These are phyloP conservation scores for Tagetes patula DNA, from an alignment of 129 eudicot genomes.

Conservation along the genomic window DNA sequence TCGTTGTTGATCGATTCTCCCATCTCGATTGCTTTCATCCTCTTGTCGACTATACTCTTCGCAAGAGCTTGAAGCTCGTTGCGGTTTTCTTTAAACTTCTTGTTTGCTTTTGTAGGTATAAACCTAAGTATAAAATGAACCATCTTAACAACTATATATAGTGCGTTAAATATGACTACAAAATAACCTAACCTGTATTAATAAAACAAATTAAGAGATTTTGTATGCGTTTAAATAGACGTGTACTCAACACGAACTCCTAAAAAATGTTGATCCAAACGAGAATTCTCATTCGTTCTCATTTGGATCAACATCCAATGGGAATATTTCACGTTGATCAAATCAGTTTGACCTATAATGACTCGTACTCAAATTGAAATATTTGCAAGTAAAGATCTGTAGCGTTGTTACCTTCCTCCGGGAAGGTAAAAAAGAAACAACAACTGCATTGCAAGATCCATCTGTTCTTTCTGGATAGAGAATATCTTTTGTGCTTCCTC, in stretches of 20 bases:
- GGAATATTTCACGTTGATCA: too few relatives aligned
- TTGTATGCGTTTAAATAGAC: neutral
- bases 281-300: too few relatives aligned
- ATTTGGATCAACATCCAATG: too few relatives aligned
- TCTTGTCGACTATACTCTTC: constrained; percentile 15
- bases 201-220: neutral
- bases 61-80: constrained; percentile 11
- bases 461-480: constrained; percentile 2
- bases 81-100: constrained; percentile 16
- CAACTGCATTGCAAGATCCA: constrained; percentile 6
- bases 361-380: neutral
- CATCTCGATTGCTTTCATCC: constrained; percentile 12
- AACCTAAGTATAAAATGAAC: neutral
- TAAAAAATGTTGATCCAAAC: too few relatives aligned
- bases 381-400: neutral
- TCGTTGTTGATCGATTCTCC: constrained; percentile 18
- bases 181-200: neutral
- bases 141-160: neutral
- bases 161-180: neutral
- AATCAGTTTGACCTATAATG: neutral
- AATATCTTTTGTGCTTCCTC: constrained; percentile 17
- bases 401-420: constrained; percentile 11
- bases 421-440: constrained; percentile 6
- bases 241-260: too few relatives aligned
- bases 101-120: constrained; percentile 24